A percentile compares a stretch with the other conserved stretches of the same genome.
These are phyloP conservation scores for Hydnomerulius pinastri DNA, from an alignment of 768 basidiomycete genomes.

Conservation along the genomic window DNA sequence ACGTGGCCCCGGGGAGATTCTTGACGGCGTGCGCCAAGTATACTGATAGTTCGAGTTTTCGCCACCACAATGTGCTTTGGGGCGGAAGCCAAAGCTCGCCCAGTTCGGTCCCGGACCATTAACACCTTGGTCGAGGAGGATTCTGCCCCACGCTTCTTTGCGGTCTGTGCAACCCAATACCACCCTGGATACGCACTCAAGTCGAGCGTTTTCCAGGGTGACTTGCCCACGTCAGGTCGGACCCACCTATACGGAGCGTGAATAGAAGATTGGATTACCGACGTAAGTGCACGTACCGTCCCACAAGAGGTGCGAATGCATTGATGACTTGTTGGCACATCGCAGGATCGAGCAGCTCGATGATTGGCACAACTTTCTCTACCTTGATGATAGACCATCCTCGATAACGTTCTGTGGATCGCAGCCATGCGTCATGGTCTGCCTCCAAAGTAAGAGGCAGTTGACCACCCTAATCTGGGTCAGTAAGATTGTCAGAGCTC, in stretches of 20 bases:
- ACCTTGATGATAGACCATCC: no score
- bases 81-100: not conserved
- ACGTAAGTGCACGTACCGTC: no score
- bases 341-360: no score
- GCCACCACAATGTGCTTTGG: not conserved
- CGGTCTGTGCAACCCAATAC: not conserved
- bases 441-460: no score
- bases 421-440: no score
- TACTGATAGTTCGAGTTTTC: not conserved
- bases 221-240: not conserved
- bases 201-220: not conserved
- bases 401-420: no score
- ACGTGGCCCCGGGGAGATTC: not conserved
- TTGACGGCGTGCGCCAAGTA: not conserved
- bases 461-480: no score
- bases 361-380: no score
- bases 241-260: not conserved
- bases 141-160: not conserved
- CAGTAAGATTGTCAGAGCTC: no score
- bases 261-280: no score
- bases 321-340: no score
- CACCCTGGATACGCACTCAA: not conserved
- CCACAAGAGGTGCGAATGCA: no score
- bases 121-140: not conserved
- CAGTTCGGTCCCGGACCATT: not conserved